Evolutionary conservation across 345 rosid genomes (phyloP), one percentile per base, ranked within the genome.

Genomic region (Firmiana major): DNA sequence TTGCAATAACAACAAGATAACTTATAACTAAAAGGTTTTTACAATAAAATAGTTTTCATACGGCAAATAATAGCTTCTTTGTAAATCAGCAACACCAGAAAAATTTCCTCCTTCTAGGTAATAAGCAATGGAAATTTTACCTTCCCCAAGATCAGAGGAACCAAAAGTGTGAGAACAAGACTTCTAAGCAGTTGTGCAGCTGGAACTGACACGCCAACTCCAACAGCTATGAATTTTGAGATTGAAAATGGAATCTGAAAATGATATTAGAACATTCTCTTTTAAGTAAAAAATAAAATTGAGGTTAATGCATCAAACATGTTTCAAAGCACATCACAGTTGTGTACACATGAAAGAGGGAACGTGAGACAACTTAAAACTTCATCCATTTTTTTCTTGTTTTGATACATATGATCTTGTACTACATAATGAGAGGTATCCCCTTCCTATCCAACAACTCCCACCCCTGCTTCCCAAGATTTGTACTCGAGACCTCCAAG

Each of bases 91-190:
- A 45, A 19, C 19, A 11, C 26, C 17, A 22, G 24, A 66, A 54
- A 40, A 77, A 19, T 40, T 59, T 72, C 63, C n/a, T 74, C 58
- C 71, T 58, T 63, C 49, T 15, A 38, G 28, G 36, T 43, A 22
- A 73, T 62, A 57, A 51, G 10, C 24, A 48, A 46, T 51, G 65
- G 31, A 63, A 3, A 71, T 46, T 66, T 79, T 89, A 93, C 98
- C 98, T 94, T 94, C 78, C 98, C 97, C 81, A 93, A 53, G 46
- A 93, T 83, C 73, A 94, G 83, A 40, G 97, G 98, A 31, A 94
- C 54, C 74, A 94, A 73, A 59, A 93, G 94, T 46, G 90, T 90
- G 75, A 89, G 85, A 79, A 91, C 72, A 75, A 93, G 94, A 86
- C 93, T 94, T 88, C 73, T 90, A 80, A 94, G 83, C 55, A 94